A percentile compares a stretch with the other conserved stretches of the same genome.
phyloP scores from a whole-genome alignment of 768 basidiomycete genomes.

The Lentinula guzmanii region DNA sequence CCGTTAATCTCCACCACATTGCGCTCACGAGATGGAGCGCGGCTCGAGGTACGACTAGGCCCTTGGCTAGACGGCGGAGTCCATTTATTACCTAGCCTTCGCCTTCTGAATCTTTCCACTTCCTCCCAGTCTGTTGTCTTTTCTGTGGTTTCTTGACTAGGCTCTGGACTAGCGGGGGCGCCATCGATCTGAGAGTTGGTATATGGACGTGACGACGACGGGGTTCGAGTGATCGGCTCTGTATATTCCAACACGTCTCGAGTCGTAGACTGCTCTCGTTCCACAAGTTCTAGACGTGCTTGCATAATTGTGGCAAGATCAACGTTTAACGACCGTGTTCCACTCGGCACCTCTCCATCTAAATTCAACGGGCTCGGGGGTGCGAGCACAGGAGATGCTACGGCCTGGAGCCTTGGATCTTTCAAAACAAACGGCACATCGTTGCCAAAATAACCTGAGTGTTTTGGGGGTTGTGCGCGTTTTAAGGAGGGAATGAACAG shows the following conservation, averaged over 20 bases:
- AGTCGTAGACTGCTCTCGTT: not conserved
- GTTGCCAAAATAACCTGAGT: not conserved
- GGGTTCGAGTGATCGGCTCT: not conserved
- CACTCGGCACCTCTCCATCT: not conserved
- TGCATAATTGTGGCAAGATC: conserved; percentile 1
- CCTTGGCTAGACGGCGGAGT: not conserved
- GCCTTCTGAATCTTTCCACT: not conserved
- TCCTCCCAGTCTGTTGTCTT: not conserved
- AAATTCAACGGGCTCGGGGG: conserved; percentile 1
- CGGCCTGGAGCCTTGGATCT: not conserved
- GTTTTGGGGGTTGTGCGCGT: not conserved
- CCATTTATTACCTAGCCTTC: conserved; percentile 1
- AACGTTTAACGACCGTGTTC: not conserved
- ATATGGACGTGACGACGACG: not conserved
- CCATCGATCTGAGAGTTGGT: not conserved
- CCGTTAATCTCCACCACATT: conserved; percentile 4
- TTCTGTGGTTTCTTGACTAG: not conserved
- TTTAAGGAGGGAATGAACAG: not conserved
- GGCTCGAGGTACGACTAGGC: conserved; percentile 1
- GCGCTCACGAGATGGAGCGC: not conserved
- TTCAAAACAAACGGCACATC: not conserved
- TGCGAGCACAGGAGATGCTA: not conserved
- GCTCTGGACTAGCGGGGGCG: not conserved
- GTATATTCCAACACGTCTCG: not conserved
- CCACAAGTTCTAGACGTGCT: not conserved